phyloP scores from a whole-genome alignment of 192 early-diverging fungal species.

The Radiomyces spectabilis region DNA sequence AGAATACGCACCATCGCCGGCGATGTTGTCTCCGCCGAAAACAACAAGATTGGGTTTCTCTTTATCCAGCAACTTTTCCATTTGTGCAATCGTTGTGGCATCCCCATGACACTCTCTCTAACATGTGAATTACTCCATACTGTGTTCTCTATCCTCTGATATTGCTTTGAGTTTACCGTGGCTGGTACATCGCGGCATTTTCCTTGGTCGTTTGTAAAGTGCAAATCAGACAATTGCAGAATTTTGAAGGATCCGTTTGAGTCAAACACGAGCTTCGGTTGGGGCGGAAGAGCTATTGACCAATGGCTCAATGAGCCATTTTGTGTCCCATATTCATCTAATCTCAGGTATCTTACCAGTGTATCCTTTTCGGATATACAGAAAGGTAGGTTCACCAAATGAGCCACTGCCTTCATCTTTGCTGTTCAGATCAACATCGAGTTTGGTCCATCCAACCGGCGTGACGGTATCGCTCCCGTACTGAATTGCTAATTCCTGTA shows the following conservation, averaged over 20 bases:
- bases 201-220: constrained; percentile 34
- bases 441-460: constrained; percentile 17
- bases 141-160: no score
- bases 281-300: no score
- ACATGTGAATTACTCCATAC: no score
- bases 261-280: constrained; percentile 21
- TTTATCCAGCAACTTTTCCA: constrained; percentile 32
- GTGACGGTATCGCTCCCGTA: constrained; percentile 4
- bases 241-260: constrained; percentile 37
- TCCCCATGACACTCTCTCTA: constrained; percentile 36
- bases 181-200: constrained; percentile 26
- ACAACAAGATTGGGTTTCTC: constrained; percentile 39
- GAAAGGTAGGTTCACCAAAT: constrained; percentile 15
- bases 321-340: background rate
- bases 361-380: constrained; percentile 11
- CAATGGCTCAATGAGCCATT: background rate
- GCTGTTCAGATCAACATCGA: constrained; percentile 16
- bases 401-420: background rate
- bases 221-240: constrained; percentile 38
- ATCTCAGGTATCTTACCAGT: background rate
- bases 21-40: constrained; percentile 37
- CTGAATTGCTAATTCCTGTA: constrained; percentile 13
- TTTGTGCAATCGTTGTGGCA: constrained; percentile 25
- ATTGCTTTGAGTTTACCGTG: constrained; percentile 15
- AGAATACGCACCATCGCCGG: constrained; percentile 13